Evolutionary conservation across 2,329 filamentous ascomycete genomes (phyloP), one percentile per base, ranked within the genome.

Genomic region (Knoxdaviesia proteae): DNA sequence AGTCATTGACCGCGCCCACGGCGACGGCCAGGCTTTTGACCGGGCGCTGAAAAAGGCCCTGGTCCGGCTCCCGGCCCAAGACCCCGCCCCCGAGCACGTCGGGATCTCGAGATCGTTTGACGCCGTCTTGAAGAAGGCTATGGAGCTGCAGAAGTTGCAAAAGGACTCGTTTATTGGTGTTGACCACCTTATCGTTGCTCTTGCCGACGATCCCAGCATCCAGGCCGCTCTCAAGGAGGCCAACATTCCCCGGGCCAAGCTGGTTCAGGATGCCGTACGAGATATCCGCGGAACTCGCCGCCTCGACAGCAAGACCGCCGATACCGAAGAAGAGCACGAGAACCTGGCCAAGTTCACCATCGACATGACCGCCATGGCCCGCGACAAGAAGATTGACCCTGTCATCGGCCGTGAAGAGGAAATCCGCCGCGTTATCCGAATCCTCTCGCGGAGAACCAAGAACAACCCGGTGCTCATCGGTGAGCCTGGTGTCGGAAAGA

Each of bases 401-500:
- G 88, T 96, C 58, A 96, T 96, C 61, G 88, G 88, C 37, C 75
- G 88, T 61, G 88, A 96, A 58, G 88, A 94, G 56, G 90, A 96
- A 59, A 94, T 94, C 53, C 72, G 88, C 54, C 72, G 88, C 54
- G 87, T 94, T 30, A 76, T 96, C 50, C 78, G 88, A 45, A 96
- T 96, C 49, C 66, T 96, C 48, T 93, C 86, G 34, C 73, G 90
- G 57, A 74, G 88, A 56, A 96, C 88, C 47, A 96, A 96, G 72
- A 96, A 98, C 69, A 98, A 98, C 61, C 90, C 90, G 2, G 88
- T 96, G 40, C 73, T 98, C 50, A 96, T 98, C 49, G 90, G 90
- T 64, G 87, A 96, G 57, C 88, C 90, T 34, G 90, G 90, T 77
- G 90, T 96, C 30, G 90, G 90, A 56, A 98, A 98, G 68, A 98